A percentile compares a stretch with the other conserved stretches of the same genome.
Conservation (phyloP, 257 asterid species). For the Solanum ossicruentum region DNA sequence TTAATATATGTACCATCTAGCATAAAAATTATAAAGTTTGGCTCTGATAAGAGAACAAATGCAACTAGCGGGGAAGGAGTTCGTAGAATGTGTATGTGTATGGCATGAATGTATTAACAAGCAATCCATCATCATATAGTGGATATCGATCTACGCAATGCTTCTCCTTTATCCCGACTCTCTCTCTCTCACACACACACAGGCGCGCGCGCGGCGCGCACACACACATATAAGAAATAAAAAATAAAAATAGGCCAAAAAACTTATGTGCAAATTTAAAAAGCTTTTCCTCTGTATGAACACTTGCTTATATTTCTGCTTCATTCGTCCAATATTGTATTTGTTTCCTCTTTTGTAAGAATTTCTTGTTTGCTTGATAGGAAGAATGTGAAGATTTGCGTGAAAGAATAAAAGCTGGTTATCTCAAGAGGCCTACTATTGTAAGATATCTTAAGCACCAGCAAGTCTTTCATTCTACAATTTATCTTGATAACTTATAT, state of each 20-base stretch:
- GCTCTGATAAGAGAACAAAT: background rate
- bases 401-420: too few species aligned
- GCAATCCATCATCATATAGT: background rate
- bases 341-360: background rate
- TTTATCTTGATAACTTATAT: too few species aligned
- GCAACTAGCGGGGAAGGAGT: background rate
- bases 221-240: background rate
- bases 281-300: too few species aligned
- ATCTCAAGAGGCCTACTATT: too few species aligned
- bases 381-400: constrained; percentile 45
- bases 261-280: too few species aligned
- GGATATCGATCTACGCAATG: background rate
- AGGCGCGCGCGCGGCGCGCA: fast-evolving
- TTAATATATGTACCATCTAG: background rate
- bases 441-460: too few species aligned
- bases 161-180: background rate
- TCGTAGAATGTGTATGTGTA: background rate
- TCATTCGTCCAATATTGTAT: background rate
- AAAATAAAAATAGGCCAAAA: background rate
- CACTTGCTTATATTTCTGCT: too few species aligned
- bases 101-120: background rate
- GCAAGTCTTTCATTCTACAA: too few species aligned
- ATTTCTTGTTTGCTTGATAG: constrained; percentile 26
- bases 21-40: background rate
- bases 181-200: background rate